Evolutionary conservation across 73 alveolate species (phyloP).

Genomic region (Paramecium biaurelia): DNA sequence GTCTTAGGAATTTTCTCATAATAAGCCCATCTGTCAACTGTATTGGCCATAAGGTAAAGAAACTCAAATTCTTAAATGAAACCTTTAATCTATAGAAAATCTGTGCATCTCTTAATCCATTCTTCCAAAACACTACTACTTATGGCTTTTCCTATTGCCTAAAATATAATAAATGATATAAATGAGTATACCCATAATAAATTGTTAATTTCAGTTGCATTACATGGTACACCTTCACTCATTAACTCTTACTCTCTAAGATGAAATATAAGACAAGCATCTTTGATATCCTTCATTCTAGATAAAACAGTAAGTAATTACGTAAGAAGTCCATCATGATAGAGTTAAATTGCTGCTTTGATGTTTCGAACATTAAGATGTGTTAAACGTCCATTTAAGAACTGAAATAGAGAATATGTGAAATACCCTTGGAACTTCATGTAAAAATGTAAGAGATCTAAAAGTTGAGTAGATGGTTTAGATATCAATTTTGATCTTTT

Average conservation of each 20-base stretch:
- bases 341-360: not conserved
- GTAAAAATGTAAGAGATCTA: not conserved
- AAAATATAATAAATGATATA: not conserved
- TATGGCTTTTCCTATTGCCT: conserved; percentile 23
- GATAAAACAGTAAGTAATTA: not conserved
- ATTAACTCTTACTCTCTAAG: conserved; percentile 25
- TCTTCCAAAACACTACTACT: conserved; percentile 13
- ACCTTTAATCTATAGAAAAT: not conserved
- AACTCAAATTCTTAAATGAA: not conserved
- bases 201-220: not conserved
- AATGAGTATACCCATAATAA: not conserved
- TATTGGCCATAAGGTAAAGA: conserved; percentile 27
- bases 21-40: conserved; percentile 45
- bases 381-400: conserved; percentile 43
- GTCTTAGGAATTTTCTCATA: conserved; percentile 3
- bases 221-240: conserved; percentile 56
- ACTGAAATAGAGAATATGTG: not conserved
- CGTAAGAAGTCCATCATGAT: conserved; percentile 15
- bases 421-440: conserved; percentile 40
- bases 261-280: conserved; percentile 47
- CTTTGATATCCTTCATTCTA: conserved; percentile 40
- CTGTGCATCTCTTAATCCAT: conserved; percentile 34
- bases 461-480: not conserved
- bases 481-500: conserved; percentile 1
- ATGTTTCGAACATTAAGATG: not conserved